These are phyloP conservation scores for Haplosporangium gracile DNA, from an alignment of 192 early-diverging fungal genomes.

Conservation along the genomic window DNA sequence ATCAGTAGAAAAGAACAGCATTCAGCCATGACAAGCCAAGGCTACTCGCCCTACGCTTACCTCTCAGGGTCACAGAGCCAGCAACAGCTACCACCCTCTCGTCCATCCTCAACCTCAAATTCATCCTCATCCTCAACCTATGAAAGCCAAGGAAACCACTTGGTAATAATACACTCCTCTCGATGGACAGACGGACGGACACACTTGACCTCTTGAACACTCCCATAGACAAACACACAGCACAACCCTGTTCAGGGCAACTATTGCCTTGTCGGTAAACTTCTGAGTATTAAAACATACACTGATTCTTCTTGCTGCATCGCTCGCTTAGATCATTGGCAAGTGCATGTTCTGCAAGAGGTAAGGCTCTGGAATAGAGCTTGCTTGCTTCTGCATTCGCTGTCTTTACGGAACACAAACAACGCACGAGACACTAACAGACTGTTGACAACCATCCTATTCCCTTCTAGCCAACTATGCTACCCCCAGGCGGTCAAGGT, in stretches of 20 bases:
- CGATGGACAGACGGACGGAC: no score
- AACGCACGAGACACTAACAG: not conserved
- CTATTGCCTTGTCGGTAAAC: no score
- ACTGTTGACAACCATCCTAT: not conserved
- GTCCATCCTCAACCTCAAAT: constrained; percentile 34
- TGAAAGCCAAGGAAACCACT: constrained; percentile 39
- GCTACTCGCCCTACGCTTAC: constrained; percentile 47
- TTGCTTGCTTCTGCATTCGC: not conserved
- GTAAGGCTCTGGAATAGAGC: constrained; percentile 27
- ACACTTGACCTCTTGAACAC: no score
- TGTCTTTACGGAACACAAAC: not conserved
- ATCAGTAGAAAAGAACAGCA: not conserved
- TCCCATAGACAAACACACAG: not conserved
- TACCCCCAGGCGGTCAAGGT: constrained; percentile 79
- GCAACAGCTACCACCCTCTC: constrained; percentile 27
- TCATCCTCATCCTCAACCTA: constrained; percentile 24
- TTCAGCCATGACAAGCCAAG: constrained; percentile 39
- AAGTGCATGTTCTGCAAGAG: constrained; percentile 76
- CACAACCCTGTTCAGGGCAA: not conserved
- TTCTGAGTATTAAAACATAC: not conserved
- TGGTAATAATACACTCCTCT: constrained; percentile 13
- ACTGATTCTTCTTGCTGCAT: not conserved
- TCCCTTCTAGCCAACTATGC: constrained; percentile 69
- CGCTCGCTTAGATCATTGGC: constrained; percentile 59
- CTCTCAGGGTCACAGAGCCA: constrained; percentile 38